Conservation (phyloP, 169 alveolate species). For the Plasmodium sp. region DNA sequence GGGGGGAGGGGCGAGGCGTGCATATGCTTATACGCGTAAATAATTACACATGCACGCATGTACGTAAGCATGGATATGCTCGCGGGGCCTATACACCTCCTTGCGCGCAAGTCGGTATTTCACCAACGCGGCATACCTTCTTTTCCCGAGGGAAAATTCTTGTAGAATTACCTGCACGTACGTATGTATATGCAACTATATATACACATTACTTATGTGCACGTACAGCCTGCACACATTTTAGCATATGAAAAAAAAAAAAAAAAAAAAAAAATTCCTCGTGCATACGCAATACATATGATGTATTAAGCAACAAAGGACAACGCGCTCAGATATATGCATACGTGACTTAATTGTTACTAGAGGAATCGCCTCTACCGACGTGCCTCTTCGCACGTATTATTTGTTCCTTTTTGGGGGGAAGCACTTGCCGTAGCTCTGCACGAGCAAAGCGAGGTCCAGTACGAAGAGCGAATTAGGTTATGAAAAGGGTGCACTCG, state of each 20-base stretch:
- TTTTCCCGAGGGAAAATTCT: neutral
- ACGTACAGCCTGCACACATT: neutral
- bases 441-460: no score
- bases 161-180: conserved; percentile 33
- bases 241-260: neutral
- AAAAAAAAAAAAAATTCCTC: no score
- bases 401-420: no score
- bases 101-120: neutral
- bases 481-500: no score
- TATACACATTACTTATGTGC: neutral
- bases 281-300: no score
- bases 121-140: neutral
- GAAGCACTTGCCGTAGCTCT: no score
- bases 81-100: neutral
- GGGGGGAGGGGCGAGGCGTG: neutral
- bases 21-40: neutral
- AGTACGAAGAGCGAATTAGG: no score
- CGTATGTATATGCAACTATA: neutral
- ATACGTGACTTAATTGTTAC: no score
- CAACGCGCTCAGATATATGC: no score
- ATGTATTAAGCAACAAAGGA: no score
- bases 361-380: no score
- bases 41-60: neutral
- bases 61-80: neutral
- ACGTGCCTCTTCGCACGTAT: no score